Evolutionary conservation across 768 basidiomycete genomes (phyloP), one percentile per base, ranked within the genome.

Genomic region (Suillus plorans): DNA sequence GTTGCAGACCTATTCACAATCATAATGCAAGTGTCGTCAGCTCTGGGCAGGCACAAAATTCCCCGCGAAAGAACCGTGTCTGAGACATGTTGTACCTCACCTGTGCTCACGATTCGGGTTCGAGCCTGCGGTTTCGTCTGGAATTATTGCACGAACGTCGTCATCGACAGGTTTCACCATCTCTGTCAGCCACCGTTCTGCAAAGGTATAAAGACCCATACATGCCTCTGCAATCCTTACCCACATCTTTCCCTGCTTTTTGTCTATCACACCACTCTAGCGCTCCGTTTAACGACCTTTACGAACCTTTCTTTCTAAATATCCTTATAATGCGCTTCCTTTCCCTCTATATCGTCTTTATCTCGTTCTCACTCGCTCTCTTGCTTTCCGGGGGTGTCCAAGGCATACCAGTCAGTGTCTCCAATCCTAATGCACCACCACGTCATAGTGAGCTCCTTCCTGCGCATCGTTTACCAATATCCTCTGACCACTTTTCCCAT

Each of bases 241-340:
- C 72, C 66, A 60, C 67, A 49, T 63, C 65, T 63, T 53, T 63
- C 22, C 49, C 60, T 34, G 50, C 56, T 39, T 65, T 60, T 0
- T 64, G 62, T 67, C 67, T 45, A 41, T 7, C 20, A 55, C 5
- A 55, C 12, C 34, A 55, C 53, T 55, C 20, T 55, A 55, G 20
- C 53, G 6, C 53, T 36, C 53, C 12, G 14, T 55, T 36, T 55
- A n/a, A 55, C 53, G 53, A 55, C 20, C 5, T 36, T 55, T 20
- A 55, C 53, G 53, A 55, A 20, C 53, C 20, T 55, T 36, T n/a
- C 12, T 36, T n/a, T n/a, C 20, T 36, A 20, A 31, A 53, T 53
- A 74, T 71, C 44, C 67, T 60, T 64, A 71, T 22, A 63, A 76
- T 74, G 73, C 73, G 66, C 66, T 69, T 67, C 63, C 31, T 69